Percentiles rank a stretch among this genome's conserved stretches.
Conservation (phyloP, 148 eudicot species). For the Rhododendron henanense region DNA sequence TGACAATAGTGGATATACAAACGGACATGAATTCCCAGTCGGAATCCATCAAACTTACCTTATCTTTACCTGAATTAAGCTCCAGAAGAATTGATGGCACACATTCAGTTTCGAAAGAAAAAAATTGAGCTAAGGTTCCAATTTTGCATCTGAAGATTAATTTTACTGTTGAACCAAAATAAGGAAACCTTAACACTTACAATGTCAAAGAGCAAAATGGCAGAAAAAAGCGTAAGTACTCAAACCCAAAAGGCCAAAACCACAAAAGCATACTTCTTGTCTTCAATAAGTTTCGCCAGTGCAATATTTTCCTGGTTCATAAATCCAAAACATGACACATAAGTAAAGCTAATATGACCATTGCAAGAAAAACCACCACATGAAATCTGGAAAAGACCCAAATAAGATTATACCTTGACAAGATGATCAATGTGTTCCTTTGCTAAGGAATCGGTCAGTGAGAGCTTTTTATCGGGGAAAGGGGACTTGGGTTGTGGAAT, state of each 20-base stretch:
- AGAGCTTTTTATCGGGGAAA: too few species aligned
- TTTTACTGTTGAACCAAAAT: slow-evolving; percentile 35
- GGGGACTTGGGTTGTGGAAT: too few species aligned
- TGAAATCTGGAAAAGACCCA: too few species aligned
- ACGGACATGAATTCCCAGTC: background rate
- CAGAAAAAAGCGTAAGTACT: background rate
- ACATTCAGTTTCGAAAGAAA: background rate
- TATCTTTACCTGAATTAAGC: slow-evolving; percentile 46
- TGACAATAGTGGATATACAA: background rate
- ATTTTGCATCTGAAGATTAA: slow-evolving; percentile 55
- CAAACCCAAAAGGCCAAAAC: background rate
- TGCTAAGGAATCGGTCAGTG: too few species aligned
- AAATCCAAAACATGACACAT: background rate
- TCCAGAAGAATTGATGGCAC: slow-evolving; percentile 39
- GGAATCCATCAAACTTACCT: slow-evolving; percentile 13
- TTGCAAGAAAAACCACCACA: slow-evolving; percentile 16
- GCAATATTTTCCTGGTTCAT: slow-evolving; percentile 19
- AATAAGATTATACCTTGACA: too few species aligned
- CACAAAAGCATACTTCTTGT: slow-evolving; percentile 34
- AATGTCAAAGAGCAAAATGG: background rate
- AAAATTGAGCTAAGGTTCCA: slow-evolving; percentile 55
- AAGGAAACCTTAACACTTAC: background rate
- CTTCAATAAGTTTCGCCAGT: slow-evolving; percentile 15
- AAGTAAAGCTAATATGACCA: slow-evolving; percentile 3
- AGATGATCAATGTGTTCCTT: too few species aligned